Evolutionary conservation across 176 grass and related monocot genomes (phyloP), one percentile per base, ranked within the genome.

Genomic region (Puya raimondii): DNA sequence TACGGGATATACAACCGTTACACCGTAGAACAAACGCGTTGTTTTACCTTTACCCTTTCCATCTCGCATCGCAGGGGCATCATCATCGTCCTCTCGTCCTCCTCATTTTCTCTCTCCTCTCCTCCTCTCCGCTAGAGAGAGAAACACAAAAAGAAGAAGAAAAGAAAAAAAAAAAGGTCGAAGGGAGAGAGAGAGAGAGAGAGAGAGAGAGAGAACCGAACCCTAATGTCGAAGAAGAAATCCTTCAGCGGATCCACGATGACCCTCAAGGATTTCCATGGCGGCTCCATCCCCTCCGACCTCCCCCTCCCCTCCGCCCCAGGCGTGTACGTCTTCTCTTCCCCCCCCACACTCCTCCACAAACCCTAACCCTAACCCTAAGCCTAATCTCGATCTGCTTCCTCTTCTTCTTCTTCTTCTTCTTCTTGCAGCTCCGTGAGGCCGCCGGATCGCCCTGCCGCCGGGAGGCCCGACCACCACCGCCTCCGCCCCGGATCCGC

Each of bases 191-290:
- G 23, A 26, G 25, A 2, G 42, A 9, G 26, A 67, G 53, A 11
- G 20, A 18, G 4, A 58, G n/a, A n/a, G n/a, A n/a, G n/a, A n/a
- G n/a, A 21, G 3, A 50, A 27, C 14, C 10, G 53, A 17, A 15
- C 22, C 54, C 67, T 14, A 81, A 97, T 97, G 89, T 92, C 84
- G 86, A 96, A 92, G 93, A 96, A 96, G 89, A 96, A 96, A 72
- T 76, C 75, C 33, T 58, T 61, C 16, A 72, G 26, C 53, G 70
- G 70, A 59, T 69, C 76, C 10, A 92, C 76, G 74, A 92, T 97
- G 93, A 97, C 84, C 22, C 86, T 97, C 49, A 92, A 90, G 77
- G 93, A 97, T 78, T 97, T 97, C 89, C 93, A 97, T 77, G 93
- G 89, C 75, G 89, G 93, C 54, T 90, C 93, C 74, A 97, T 97